phyloP scores from a whole-genome alignment of 2,329 filamentous ascomycete genomes.

The Verticillium longisporum region DNA sequence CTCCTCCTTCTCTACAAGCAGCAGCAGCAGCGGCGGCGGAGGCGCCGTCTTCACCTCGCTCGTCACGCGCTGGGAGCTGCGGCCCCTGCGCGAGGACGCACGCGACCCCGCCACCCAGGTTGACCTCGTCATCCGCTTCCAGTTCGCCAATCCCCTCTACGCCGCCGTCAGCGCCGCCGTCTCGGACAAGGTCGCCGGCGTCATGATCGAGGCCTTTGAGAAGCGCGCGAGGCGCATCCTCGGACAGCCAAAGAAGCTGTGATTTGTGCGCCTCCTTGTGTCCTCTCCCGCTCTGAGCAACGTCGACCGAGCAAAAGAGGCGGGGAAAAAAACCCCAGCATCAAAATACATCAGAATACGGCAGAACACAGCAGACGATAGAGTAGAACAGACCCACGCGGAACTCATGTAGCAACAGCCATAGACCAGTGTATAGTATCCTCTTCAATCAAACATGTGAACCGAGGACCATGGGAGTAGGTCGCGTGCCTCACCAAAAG shows the following conservation, averaged over 20 bases:
- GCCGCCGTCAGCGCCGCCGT: slow-evolving; percentile 73
- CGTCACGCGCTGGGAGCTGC: slow-evolving; percentile 63
- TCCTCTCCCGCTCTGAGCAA: no score
- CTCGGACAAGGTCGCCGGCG: slow-evolving; percentile 73
- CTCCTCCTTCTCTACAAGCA: slow-evolving; percentile 8
- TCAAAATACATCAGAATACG: no score
- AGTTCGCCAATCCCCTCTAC: slow-evolving; percentile 86
- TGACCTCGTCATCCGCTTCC: slow-evolving; percentile 68
- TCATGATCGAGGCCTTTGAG: slow-evolving; percentile 95
- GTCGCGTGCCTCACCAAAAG: background rate
- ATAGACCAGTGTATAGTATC: background rate
- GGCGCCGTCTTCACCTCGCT: slow-evolving; percentile 59
- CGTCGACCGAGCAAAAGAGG: no score
- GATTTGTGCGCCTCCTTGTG: background rate
- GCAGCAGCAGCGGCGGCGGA: slow-evolving; percentile 3
- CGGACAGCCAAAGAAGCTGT: slow-evolving; percentile 13
- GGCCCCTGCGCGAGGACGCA: slow-evolving; percentile 27
- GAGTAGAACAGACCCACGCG: background rate
- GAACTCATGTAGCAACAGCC: background rate
- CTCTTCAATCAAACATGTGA: no score
- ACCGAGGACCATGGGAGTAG: no score
- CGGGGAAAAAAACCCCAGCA: no score
- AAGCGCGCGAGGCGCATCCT: slow-evolving; percentile 60
- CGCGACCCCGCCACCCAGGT: slow-evolving; percentile 54
- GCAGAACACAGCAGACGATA: background rate